Conservation (phyloP, 352 stramenopile genomes). For the Pilasporangium apinafurcum region DNA sequence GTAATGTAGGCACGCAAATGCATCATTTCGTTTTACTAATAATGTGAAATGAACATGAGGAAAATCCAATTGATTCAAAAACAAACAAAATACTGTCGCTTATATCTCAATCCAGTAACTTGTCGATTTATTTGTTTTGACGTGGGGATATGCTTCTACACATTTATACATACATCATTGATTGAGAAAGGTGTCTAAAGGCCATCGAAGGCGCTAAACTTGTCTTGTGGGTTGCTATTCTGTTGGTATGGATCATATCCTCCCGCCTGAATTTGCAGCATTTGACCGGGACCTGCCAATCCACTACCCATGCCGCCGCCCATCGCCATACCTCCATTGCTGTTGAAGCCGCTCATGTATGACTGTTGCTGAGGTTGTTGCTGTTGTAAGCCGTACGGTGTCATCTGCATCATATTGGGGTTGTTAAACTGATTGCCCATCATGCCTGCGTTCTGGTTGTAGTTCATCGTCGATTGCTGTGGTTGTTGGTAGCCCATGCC, state of each 20-base stretch:
- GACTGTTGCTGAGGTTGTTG: conserved; percentile 16
- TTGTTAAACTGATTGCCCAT: conserved; percentile 49
- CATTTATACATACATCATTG: neutral
- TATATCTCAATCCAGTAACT: neutral
- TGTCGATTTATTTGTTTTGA: neutral
- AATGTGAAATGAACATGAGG: conserved; percentile 4
- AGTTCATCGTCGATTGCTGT: conserved; percentile 12
- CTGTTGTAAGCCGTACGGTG: conserved; percentile 53
- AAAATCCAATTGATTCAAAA: neutral
- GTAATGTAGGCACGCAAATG: neutral
- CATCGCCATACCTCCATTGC: conserved; percentile 13
- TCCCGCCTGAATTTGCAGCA: conserved; percentile 67
- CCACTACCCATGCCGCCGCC: conserved; percentile 20
- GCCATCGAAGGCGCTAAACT: conserved; percentile 78
- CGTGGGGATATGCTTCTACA: too few relatives aligned
- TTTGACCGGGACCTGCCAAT: conserved; percentile 45
- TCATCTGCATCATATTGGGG: conserved; percentile 68
- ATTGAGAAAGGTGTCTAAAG: conserved; percentile 22
- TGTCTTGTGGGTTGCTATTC: conserved; percentile 30
- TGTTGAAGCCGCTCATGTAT: conserved; percentile 27
- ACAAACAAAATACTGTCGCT: neutral
- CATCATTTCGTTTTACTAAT: conserved; percentile 1
- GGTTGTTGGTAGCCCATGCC: conserved; percentile 3
- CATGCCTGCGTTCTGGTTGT: conserved; percentile 26
- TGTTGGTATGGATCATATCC: conserved; percentile 45